Base-by-base conservation (phyloP, 805 yeast genomes). In the Yamadazyma laniorum region DNA sequence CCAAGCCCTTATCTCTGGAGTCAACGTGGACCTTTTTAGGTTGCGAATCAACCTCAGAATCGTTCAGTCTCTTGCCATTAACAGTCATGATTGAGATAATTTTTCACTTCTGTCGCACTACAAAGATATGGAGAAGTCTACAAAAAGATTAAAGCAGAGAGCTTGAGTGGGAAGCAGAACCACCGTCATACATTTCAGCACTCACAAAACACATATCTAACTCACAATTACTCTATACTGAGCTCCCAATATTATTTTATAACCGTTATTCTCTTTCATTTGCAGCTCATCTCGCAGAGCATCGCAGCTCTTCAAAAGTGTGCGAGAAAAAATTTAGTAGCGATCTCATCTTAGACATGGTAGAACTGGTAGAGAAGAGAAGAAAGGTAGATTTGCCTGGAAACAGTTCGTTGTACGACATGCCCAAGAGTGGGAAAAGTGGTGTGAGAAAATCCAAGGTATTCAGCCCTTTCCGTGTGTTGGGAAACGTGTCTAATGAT, bases 401-500 rank as follows among this genome's bases (percentile, higher is more conserved):
- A n/a, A 12, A 26, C 12, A n/a, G n/a, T n/a, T n/a, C n/a, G n/a
- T n/a, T n/a, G n/a, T n/a, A n/a, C 15, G 14, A 27, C 7, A 13
- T 11, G 8, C 9, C 32, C n/a, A n/a, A n/a, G n/a, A n/a, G n/a
- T n/a, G 23, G 23, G 25, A 25, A 25, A 18, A 17, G 22, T 5
- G 14, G 12, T 2, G 29, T 27, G 5, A 48, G 47, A 34, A 55
- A 61, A 2, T 63, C 71, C 5, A 58, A 55, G 55, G 77, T 89
- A 22, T 89, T 85, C 59, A 76, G 95, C 15, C 96, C 96, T 0
- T 89, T 86, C 58, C 70, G 96, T 63, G 85, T 75, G 2, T 39
- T 93, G 18, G 99, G 99, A 4, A 80, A 87, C 54, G 95, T 95
- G n/a, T 75, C 96, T 19, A 87, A 87, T 55, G 82, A 77, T 25